A percentile compares a stretch with the other conserved stretches of the same genome.
Conservation (phyloP, 176 grass and related monocot species). For the Zea luxurians region DNA sequence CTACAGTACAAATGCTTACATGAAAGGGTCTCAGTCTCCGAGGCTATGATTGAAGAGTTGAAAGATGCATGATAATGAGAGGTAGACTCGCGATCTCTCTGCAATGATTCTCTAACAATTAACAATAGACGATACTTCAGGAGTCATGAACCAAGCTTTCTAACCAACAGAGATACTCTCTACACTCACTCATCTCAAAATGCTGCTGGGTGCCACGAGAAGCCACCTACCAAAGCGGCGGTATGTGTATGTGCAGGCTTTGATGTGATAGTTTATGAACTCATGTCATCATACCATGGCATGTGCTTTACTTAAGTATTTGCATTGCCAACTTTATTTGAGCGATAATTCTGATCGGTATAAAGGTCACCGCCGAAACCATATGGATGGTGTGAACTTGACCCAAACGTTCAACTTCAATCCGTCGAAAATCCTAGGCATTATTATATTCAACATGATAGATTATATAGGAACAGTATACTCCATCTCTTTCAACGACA, state of each 20-base stretch:
- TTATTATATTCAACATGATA: background rate
- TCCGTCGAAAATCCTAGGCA: background rate
- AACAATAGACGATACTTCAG: background rate
- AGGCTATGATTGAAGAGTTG: no score
- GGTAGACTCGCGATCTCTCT: no score
- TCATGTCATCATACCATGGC: background rate
- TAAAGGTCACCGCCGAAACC: background rate
- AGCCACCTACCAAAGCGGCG: slow-evolving; percentile 5
- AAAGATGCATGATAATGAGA: no score
- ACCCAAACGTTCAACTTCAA: background rate
- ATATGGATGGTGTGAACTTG: background rate
- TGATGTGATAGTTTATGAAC: slow-evolving; percentile 7
- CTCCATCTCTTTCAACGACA: no score
- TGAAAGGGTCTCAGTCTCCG: no score
- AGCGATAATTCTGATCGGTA: background rate
- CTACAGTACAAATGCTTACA: background rate
- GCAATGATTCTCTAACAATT: background rate
- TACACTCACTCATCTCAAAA: background rate
- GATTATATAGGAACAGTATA: no score
- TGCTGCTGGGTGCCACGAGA: background rate
- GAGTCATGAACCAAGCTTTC: background rate
- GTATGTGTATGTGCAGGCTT: background rate
- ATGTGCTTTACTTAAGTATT: background rate
- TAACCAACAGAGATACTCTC: background rate
- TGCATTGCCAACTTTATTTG: background rate